These are phyloP conservation scores for Erysiphe neolycopersici DNA, from an alignment of 2,329 filamentous ascomycete species.

Conservation along the genomic window DNA sequence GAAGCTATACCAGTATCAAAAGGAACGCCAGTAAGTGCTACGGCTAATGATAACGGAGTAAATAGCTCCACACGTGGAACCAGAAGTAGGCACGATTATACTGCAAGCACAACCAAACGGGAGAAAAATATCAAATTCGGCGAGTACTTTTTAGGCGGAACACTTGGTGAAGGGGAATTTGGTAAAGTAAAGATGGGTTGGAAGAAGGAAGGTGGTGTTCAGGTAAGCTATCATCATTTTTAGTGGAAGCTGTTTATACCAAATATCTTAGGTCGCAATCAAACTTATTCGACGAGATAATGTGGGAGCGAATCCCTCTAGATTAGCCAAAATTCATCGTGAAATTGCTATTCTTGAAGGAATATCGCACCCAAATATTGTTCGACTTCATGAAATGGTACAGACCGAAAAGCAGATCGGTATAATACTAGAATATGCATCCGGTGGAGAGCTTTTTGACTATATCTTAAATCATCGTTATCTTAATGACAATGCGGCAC, in stretches of 20 bases:
- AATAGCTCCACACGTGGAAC: slow-evolving; percentile 17
- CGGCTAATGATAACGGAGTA: slow-evolving; percentile 22
- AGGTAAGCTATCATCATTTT: slow-evolving; percentile 22
- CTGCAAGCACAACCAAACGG: slow-evolving; percentile 16
- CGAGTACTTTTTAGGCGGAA: slow-evolving; percentile 86
- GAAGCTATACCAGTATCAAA: slow-evolving; percentile 24
- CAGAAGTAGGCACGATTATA: slow-evolving; percentile 32
- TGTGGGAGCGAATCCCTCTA: slow-evolving; percentile 64
- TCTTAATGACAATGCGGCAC: slow-evolving; percentile 74
- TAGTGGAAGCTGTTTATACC: neutral
- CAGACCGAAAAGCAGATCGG: slow-evolving; percentile 93
- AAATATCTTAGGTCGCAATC: slow-evolving; percentile 49
- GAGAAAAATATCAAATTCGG: slow-evolving; percentile 75
- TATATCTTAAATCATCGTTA: slow-evolving; percentile 95
- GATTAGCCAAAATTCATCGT: slow-evolving; percentile 87
- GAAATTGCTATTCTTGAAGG: slow-evolving; percentile 78
- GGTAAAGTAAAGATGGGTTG: slow-evolving; percentile 96
- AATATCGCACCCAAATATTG: slow-evolving; percentile 87
- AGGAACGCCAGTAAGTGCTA: slow-evolving; percentile 18
- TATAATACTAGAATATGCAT: slow-evolving; percentile 95
- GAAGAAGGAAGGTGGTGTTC: slow-evolving; percentile 82
- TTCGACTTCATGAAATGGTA: slow-evolving; percentile 91
- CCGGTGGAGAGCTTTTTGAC: slow-evolving; percentile 90
- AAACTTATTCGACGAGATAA: slow-evolving; percentile 88
- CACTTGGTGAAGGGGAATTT: slow-evolving; percentile 91